These are phyloP conservation scores for Rhodotorula sp. DNA, from an alignment of 1,284 basidiomycete species.

Conservation along the genomic window DNA sequence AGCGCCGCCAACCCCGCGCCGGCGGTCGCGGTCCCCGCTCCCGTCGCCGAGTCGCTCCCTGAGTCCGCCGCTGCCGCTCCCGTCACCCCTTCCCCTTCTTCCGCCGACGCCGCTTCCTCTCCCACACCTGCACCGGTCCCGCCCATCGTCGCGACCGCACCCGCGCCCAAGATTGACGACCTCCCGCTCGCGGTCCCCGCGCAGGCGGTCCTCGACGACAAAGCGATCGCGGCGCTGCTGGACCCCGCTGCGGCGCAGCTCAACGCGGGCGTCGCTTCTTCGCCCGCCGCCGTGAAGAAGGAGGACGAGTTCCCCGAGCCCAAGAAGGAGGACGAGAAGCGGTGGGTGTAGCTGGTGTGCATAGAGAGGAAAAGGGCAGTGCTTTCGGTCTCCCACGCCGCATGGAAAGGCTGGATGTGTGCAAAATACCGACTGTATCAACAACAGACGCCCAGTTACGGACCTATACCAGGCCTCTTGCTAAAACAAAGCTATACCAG, in stretches of 20 bases:
- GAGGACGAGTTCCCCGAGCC: slow-evolving; percentile 7
- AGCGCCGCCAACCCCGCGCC: background rate
- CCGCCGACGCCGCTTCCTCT: background rate
- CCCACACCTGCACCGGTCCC: background rate
- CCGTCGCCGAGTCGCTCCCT: slow-evolving; percentile 34
- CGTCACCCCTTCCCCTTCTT: background rate
- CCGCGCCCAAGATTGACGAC: slow-evolving; percentile 23
- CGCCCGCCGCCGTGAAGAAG: background rate
- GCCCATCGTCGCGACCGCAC: slow-evolving; percentile 4
- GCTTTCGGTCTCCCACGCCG: no score
- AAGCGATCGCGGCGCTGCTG: slow-evolving; percentile 29
- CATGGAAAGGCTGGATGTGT: no score
- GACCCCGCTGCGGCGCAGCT: slow-evolving; percentile 34
- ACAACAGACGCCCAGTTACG: no score
- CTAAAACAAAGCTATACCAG: no score
- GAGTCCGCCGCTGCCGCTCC: background rate
- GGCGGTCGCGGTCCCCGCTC: slow-evolving; percentile 23
- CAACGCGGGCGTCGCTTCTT: slow-evolving; percentile 9
- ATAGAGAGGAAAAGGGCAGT: background rate
- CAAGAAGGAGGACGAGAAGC: slow-evolving; percentile 9
- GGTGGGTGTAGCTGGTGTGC: slow-evolving; percentile 17
- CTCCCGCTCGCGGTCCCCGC: slow-evolving; percentile 23
- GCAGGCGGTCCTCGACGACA: slow-evolving; percentile 24
- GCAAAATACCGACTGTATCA: no score
- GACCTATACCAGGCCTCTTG: no score